A percentile compares a stretch with the other conserved stretches of the same genome.
Evolutionary conservation across 1,284 basidiomycete genomes (phyloP).

Genomic region (Amylostereum areolatum): DNA sequence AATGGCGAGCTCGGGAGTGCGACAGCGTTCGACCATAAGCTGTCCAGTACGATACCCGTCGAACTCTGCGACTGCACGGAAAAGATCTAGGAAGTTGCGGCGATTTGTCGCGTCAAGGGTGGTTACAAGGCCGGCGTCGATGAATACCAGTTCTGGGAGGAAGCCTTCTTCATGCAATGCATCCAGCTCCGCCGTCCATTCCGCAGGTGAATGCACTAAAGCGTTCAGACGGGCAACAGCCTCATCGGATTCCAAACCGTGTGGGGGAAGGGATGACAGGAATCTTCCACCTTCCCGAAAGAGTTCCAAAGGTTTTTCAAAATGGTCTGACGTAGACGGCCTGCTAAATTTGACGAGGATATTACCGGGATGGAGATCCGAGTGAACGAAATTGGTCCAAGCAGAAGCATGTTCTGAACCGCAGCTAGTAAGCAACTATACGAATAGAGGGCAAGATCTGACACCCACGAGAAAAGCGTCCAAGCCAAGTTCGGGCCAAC

Average conservation of each 20-base stretch:
- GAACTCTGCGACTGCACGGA: slow-evolving; percentile 92
- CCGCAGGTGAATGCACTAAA: slow-evolving; percentile 48
- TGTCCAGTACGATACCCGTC: slow-evolving; percentile 94
- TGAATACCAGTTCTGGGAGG: slow-evolving; percentile 91
- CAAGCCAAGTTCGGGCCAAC: slow-evolving; percentile 90
- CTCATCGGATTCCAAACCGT: slow-evolving; percentile 43
- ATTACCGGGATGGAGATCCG: slow-evolving; percentile 92
- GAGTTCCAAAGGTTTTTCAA: slow-evolving; percentile 47
- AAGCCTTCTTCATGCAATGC: slow-evolving; percentile 70
- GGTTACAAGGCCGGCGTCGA: slow-evolving; percentile 94
- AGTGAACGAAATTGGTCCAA: slow-evolving; percentile 98
- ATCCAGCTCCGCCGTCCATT: slow-evolving; percentile 73
- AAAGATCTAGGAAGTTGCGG: slow-evolving; percentile 93
- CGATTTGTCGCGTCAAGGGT: slow-evolving; percentile 79
- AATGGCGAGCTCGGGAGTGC: slow-evolving; percentile 85
- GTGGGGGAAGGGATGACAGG: too few species aligned
- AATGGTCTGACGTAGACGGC: slow-evolving; percentile 50
- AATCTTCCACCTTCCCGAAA: slow-evolving; percentile 30
- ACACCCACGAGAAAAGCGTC: slow-evolving; percentile 87
- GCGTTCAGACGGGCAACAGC: slow-evolving; percentile 67
- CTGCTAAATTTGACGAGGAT: slow-evolving; percentile 97
- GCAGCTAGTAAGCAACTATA: slow-evolving; percentile 35
- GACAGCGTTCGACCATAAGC: slow-evolving; percentile 94
- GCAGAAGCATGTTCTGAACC: slow-evolving; percentile 88
- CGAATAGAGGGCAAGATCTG: slow-evolving; percentile 33